Conservation (phyloP, 306 rosid genomes). For the Acmispon strigosus region DNA sequence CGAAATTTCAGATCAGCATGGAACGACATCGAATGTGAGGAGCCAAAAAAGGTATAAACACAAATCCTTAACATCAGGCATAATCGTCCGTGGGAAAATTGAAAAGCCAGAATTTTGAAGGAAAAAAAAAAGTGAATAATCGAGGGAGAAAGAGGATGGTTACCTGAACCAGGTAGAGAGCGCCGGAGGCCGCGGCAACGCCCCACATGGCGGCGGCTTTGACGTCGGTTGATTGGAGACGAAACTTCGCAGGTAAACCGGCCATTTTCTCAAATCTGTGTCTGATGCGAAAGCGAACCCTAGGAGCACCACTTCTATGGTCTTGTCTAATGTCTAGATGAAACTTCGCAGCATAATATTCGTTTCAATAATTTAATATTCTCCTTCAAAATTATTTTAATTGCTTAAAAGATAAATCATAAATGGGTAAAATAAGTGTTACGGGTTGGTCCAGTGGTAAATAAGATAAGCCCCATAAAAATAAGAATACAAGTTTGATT, state of each 20-base stretch:
- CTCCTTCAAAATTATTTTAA: no score
- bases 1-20: slow-evolving; percentile 7
- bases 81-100: not conserved
- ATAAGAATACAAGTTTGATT: no score
- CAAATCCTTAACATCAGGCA: not conserved
- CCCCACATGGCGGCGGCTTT: slow-evolving; percentile 86
- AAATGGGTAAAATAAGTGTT: no score
- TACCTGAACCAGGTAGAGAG: slow-evolving; percentile 65
- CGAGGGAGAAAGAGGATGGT: not conserved
- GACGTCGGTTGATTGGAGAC: slow-evolving; percentile 50
- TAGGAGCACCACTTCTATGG: not conserved
- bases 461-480: no score
- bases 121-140: not conserved
- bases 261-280: slow-evolving; percentile 35
- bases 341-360: not conserved
- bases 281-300: slow-evolving; percentile 30
- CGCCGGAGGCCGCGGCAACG: slow-evolving; percentile 58
- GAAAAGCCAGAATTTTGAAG: not conserved
- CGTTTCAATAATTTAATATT: not conserved
- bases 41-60: not conserved
- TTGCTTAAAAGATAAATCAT: no score
- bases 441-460: no score
- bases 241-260: slow-evolving; percentile 39
- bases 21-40: not conserved
- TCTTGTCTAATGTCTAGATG: no score